Evolutionary conservation across 352 stramenopile species (phyloP).

Genomic region (Phytophthora citrophthora): DNA sequence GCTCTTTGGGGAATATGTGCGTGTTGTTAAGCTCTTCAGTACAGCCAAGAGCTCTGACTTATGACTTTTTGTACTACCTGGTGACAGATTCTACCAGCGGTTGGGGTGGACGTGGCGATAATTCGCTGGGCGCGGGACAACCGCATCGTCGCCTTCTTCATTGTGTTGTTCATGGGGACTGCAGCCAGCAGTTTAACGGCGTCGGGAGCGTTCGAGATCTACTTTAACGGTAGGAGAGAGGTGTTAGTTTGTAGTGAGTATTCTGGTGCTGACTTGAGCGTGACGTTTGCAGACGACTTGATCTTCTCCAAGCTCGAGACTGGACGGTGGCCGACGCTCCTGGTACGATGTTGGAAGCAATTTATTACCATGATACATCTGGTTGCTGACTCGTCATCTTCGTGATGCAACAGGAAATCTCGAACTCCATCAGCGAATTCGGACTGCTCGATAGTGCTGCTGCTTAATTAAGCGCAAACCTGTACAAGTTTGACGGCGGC

Average conservation of each 20-base stretch:
- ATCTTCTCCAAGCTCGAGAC: constrained; percentile 80
- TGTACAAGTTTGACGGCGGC: no score
- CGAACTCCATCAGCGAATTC: constrained; percentile 30
- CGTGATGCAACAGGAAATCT: constrained; percentile 22
- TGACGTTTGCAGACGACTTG: constrained; percentile 52
- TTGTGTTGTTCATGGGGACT: constrained; percentile 70
- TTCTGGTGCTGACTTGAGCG: constrained; percentile 1
- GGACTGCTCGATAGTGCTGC: constrained; percentile 23
- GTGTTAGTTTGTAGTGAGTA: not conserved
- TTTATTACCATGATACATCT: no score
- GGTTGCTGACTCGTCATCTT: constrained; percentile 4
- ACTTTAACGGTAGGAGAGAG: constrained; percentile 68
- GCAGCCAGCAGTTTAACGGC: constrained; percentile 69
- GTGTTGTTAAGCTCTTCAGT: not conserved
- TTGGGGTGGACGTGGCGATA: constrained; percentile 54
- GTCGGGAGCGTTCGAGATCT: constrained; percentile 83
- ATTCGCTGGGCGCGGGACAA: constrained; percentile 79
- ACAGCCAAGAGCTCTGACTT: not conserved
- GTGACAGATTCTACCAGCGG: constrained; percentile 52
- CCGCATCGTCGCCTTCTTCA: constrained; percentile 67
- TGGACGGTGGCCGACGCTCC: constrained; percentile 68
- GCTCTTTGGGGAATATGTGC: constrained; percentile 72
- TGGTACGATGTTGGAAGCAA: constrained; percentile 40
- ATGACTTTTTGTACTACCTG: not conserved
- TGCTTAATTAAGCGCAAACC: constrained; percentile 1